phyloP scores from a whole-genome alignment of 768 basidiomycete genomes.

The Naganishia antarctica region DNA sequence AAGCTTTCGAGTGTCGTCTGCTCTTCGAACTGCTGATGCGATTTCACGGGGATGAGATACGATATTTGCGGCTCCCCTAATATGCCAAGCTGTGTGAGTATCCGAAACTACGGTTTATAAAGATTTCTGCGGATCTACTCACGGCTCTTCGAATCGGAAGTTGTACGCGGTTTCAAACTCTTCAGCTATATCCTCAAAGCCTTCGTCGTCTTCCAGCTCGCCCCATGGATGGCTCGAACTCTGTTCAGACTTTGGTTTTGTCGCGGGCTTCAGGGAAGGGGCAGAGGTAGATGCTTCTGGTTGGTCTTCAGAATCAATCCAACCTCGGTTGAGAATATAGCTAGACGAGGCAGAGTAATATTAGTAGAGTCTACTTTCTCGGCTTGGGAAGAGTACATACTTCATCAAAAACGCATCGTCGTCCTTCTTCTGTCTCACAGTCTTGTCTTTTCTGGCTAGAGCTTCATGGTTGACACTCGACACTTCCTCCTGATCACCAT shows the following conservation, averaged over 20 bases:
- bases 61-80: constrained; percentile 65
- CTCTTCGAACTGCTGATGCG: constrained; percentile 52
- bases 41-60: constrained; percentile 69
- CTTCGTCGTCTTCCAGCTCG: constrained; percentile 55
- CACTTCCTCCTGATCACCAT: constrained; percentile 42
- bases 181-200: constrained; percentile 83
- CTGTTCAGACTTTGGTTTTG: constrained; percentile 36
- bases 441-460: constrained; percentile 38
- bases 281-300: constrained; percentile 24
- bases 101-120: not conserved
- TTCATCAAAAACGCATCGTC: constrained; percentile 87
- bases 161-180: constrained; percentile 95
- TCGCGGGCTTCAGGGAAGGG: constrained; percentile 25
- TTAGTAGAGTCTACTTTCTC: constrained; percentile 4
- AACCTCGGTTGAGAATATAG: constrained; percentile 94
- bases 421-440: constrained; percentile 56
- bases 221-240: constrained; percentile 46
- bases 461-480: constrained; percentile 34
- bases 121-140: constrained; percentile 52
- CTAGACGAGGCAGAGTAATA: constrained; percentile 51
- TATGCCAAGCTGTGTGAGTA: not conserved
- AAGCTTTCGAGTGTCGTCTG: constrained; percentile 73
- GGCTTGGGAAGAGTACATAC: constrained; percentile 54
- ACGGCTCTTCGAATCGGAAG: constrained; percentile 96
- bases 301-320: constrained; percentile 71